Evolutionary conservation across 2,329 filamentous ascomycete species (phyloP).

Genomic region (Neofusicoccum sp.): DNA sequence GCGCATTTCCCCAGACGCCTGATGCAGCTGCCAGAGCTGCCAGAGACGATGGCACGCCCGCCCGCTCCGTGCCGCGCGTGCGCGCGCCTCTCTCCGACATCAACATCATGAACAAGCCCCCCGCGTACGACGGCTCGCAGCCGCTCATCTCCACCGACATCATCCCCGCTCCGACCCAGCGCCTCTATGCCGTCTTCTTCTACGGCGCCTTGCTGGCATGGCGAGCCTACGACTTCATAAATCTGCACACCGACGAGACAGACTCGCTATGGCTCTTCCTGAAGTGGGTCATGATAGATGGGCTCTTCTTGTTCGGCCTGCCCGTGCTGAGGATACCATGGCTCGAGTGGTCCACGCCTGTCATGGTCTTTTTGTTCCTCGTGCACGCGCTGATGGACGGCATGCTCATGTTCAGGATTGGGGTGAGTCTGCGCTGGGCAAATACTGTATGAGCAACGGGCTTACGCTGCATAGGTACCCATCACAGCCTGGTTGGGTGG

Average conservation of each 20-base stretch:
- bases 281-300: conserved; percentile 91
- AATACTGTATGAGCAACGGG: background rate
- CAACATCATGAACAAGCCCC: conserved; percentile 33
- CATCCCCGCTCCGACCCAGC: conserved; percentile 86
- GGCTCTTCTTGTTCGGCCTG: conserved; percentile 80
- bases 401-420: conserved; percentile 90
- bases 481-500: conserved; percentile 70
- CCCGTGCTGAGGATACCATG: conserved; percentile 90
- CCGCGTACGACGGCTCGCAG: conserved; percentile 5
- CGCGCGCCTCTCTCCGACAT: conserved; percentile 24
- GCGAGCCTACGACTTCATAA: conserved; percentile 83
- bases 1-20: conserved; percentile 75
- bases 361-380: conserved; percentile 69
- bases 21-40: conserved; percentile 38
- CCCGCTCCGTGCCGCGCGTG: conserved; percentile 31
- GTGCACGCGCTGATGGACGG: conserved; percentile 72
- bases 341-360: conserved; percentile 83
- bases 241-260: conserved; percentile 74
- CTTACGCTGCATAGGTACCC: conserved; percentile 58
- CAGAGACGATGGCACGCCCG: conserved; percentile 20
- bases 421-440: conserved; percentile 49
- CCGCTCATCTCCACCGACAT: conserved; percentile 79
- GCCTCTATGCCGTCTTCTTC: conserved; percentile 79
- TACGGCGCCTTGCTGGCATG: conserved; percentile 76
- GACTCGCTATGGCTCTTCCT: conserved; percentile 87